A percentile compares a stretch with the other conserved stretches of the same genome.
Evolutionary conservation across 208 protist species (phyloP).

Genomic region (Kentomonas sorsogonicus): DNA sequence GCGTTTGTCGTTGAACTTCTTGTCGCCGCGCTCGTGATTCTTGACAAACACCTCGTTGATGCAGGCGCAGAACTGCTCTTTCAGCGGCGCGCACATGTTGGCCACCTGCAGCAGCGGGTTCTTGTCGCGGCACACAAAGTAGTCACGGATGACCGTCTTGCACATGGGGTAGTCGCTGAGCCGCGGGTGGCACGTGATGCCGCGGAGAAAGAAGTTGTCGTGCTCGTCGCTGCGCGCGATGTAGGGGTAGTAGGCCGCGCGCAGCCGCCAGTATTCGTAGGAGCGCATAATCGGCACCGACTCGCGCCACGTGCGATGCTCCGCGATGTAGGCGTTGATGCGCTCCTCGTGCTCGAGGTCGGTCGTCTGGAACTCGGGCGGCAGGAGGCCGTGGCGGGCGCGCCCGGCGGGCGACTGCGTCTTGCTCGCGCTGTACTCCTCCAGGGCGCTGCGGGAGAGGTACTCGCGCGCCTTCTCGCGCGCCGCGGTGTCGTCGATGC

Average conservation of each 20-base stretch:
- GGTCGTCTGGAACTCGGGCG: conserved; percentile 43
- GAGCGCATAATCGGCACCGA: conserved; percentile 50
- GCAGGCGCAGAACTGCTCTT: conserved; percentile 81
- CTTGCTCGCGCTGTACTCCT: conserved; percentile 38
- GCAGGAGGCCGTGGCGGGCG: conserved; percentile 56
- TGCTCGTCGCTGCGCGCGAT: conserved; percentile 53
- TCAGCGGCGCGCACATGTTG: conserved; percentile 76
- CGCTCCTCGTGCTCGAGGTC: conserved; percentile 52
- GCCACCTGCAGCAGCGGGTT: conserved; percentile 65
- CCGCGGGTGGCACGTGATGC: conserved; percentile 65
- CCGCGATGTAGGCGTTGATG: conserved; percentile 55
- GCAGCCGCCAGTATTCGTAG: conserved; percentile 76
- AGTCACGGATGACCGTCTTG: conserved; percentile 74
- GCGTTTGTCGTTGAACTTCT: conserved; percentile 71
- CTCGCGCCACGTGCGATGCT: conserved; percentile 53
- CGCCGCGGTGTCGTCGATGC: too few relatives aligned
- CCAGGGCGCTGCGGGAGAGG: conserved; percentile 55
- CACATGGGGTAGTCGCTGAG: conserved; percentile 85
- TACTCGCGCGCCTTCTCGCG: conserved; percentile 45
- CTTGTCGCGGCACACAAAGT: conserved; percentile 75
- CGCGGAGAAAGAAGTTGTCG: conserved; percentile 80
- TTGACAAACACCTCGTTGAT: conserved; percentile 84
- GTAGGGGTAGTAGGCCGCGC: conserved; percentile 78
- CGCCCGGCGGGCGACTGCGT: too few relatives aligned
- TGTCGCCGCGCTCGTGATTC: conserved; percentile 70